These are phyloP conservation scores for Colletotrichum costaricense DNA, from an alignment of 2,329 filamentous ascomycete species.

Conservation along the genomic window DNA sequence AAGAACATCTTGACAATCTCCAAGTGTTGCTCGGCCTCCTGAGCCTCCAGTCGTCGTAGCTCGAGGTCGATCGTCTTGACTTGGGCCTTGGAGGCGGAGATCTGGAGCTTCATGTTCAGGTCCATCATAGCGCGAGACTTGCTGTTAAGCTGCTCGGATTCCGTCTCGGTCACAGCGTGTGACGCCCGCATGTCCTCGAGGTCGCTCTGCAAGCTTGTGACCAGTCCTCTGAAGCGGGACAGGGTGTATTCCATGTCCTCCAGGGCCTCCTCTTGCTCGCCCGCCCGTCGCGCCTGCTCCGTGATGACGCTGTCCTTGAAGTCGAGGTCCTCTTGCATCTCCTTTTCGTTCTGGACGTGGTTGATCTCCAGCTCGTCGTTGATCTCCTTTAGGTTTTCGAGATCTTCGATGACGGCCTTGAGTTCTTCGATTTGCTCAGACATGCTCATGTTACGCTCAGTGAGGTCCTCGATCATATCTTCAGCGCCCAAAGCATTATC, in stretches of 20 bases:
- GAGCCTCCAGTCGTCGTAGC: constrained; percentile 84
- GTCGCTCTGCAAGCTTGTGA: constrained; percentile 85
- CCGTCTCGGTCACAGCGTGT: constrained; percentile 90
- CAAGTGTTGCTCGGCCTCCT: constrained; percentile 89
- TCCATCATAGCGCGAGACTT: constrained; percentile 96
- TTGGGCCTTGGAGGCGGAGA: constrained; percentile 90
- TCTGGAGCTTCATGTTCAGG: constrained; percentile 92
- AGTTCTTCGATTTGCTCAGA: constrained; percentile 87
- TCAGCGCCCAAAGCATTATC: constrained; percentile 90
- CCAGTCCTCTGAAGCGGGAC: constrained; percentile 87
- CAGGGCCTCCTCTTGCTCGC: constrained; percentile 81
- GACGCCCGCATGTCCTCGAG: constrained; percentile 93
- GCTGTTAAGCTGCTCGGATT: constrained; percentile 89
- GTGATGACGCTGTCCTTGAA: constrained; percentile 85
- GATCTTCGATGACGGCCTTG: constrained; percentile 83
- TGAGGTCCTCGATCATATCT: constrained; percentile 93
- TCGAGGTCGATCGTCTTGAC: constrained; percentile 95
- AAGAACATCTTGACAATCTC: constrained; percentile 90
- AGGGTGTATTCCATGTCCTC: constrained; percentile 93
- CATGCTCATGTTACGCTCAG: constrained; percentile 86
- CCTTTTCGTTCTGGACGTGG: constrained; percentile 91
- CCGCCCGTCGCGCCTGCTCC: constrained; percentile 80
- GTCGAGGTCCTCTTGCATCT: constrained; percentile 93
- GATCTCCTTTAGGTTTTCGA: constrained; percentile 90
- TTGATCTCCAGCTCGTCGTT: constrained; percentile 95